Percentiles rank a stretch among this genome's conserved stretches.
Conservation (phyloP, 2,329 filamentous ascomycete genomes). For the Trichoderma guizhouense region DNA sequence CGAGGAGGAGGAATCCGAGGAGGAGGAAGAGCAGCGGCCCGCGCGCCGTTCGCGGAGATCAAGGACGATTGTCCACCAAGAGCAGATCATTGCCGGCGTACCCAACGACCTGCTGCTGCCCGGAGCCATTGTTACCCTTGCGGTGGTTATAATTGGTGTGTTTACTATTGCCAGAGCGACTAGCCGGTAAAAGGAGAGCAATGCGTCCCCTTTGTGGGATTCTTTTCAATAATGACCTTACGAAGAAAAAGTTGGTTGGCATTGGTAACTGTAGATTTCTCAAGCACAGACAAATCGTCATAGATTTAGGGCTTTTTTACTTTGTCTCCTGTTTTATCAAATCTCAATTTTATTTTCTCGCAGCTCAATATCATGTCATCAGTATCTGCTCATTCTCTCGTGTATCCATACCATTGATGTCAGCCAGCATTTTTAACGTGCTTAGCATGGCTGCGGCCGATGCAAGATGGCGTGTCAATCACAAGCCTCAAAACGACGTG, state of each 20-base stretch:
- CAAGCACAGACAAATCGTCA: constrained; percentile 17
- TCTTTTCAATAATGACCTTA: constrained; percentile 34
- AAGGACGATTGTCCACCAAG: constrained; percentile 47
- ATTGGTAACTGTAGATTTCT: constrained; percentile 19
- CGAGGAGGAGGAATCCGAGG: constrained; percentile 52
- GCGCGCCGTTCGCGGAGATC: constrained; percentile 44
- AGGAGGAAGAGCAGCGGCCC: constrained; percentile 47
- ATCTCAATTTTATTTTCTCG: background rate
- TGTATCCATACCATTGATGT: background rate
- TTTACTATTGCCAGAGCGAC: constrained; percentile 78
- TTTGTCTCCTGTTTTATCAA: background rate
- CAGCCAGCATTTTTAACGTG: background rate
- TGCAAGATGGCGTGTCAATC: background rate
- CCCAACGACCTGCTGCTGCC: constrained; percentile 92
- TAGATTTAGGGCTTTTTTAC: constrained; percentile 12
- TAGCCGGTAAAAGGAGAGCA: constrained; percentile 42
- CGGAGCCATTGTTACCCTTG: constrained; percentile 91
- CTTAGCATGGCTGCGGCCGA: background rate
- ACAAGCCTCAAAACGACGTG: background rate
- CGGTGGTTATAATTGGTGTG: constrained; percentile 88
- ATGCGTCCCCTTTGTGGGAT: constrained; percentile 16
- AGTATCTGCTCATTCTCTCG: background rate
- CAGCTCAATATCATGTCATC: background rate
- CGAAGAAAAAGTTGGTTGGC: constrained; percentile 31
- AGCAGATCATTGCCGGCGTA: constrained; percentile 84